A percentile compares a stretch with the other conserved stretches of the same genome.
Conservation (phyloP, 148 eudicot genomes). For the Chenopodium berlandieri region DNA sequence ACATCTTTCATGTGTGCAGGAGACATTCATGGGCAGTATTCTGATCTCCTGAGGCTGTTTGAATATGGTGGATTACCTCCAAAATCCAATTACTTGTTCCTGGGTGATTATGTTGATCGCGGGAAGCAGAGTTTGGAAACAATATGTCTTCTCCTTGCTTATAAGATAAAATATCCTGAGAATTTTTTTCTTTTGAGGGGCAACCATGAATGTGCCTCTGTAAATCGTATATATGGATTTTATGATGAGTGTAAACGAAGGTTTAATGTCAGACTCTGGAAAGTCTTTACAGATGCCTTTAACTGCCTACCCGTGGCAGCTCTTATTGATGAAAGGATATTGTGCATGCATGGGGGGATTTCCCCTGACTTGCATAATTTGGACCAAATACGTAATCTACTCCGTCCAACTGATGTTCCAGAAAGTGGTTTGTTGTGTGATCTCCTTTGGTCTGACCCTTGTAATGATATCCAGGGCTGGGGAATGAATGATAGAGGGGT, state of each 20-base stretch:
- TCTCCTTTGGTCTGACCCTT: slow-evolving; percentile 40
- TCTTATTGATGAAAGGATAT: slow-evolving; percentile 31
- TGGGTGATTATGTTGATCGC: slow-evolving; percentile 39
- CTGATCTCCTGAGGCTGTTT: slow-evolving; percentile 35
- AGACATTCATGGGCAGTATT: slow-evolving; percentile 36
- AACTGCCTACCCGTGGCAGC: slow-evolving; percentile 37
- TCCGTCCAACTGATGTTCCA: slow-evolving; percentile 38
- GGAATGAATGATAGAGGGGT: slow-evolving; percentile 40
- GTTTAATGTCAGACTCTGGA: slow-evolving; percentile 38
- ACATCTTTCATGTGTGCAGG: slow-evolving; percentile 24
- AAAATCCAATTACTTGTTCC: slow-evolving; percentile 35
- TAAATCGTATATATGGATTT: slow-evolving; percentile 38
- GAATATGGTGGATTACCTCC: slow-evolving; percentile 38
- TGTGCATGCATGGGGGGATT: slow-evolving; percentile 38
- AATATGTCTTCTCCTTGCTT: slow-evolving; percentile 39
- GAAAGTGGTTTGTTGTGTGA: slow-evolving; percentile 36
- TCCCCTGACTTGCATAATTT: slow-evolving; percentile 33
- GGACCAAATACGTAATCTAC: slow-evolving; percentile 29
- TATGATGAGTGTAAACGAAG: slow-evolving; percentile 37
- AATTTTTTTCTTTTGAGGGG: slow-evolving; percentile 35
- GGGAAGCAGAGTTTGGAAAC: slow-evolving; percentile 43
- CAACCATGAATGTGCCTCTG: slow-evolving; percentile 41
- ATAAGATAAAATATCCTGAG: slow-evolving; percentile 33
- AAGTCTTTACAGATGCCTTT: slow-evolving; percentile 33
- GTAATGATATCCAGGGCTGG: slow-evolving; percentile 33